phyloP scores from a whole-genome alignment of 2,329 filamentous ascomycete genomes.

The Triangularia setosa region DNA sequence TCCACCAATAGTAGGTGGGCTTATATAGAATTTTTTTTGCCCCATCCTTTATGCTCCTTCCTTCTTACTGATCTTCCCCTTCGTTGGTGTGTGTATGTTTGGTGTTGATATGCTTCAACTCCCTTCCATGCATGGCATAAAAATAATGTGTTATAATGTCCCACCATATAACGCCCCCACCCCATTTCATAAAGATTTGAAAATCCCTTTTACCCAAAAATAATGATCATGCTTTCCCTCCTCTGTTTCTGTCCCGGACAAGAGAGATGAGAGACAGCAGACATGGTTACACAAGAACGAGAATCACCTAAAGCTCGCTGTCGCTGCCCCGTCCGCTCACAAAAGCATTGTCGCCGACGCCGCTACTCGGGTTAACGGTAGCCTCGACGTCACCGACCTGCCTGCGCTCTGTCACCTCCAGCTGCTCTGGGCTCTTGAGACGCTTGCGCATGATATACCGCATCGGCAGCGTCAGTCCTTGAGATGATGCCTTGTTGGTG shows the following conservation, averaged over 20 bases:
- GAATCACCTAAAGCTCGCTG: slow-evolving; percentile 20
- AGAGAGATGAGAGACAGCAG: slow-evolving; percentile 2
- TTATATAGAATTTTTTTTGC: not conserved
- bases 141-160: not conserved
- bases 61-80: too few species aligned
- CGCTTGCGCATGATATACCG: slow-evolving; percentile 62
- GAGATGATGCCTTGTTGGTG: slow-evolving; percentile 34
- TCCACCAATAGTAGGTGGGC: not conserved
- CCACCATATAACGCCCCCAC: not conserved
- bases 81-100: not conserved
- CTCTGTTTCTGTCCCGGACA: not conserved
- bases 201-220: not conserved
- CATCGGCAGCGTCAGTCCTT: slow-evolving; percentile 62
- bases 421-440: slow-evolving; percentile 46
- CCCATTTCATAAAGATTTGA: not conserved
- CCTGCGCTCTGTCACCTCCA: slow-evolving; percentile 77
- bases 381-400: slow-evolving; percentile 87
- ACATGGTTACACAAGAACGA: not conserved
- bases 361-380: slow-evolving; percentile 53
- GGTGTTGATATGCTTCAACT: not conserved
- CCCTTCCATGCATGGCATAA: not conserved
- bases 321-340: slow-evolving; percentile 15
- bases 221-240: not conserved
- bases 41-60: not conserved
- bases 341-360: slow-evolving; percentile 2